A percentile compares a stretch with the other conserved stretches of the same genome.
Conservation (phyloP, 192 early-diverging fungal species). For the Phlyctochytrium planicorne region DNA sequence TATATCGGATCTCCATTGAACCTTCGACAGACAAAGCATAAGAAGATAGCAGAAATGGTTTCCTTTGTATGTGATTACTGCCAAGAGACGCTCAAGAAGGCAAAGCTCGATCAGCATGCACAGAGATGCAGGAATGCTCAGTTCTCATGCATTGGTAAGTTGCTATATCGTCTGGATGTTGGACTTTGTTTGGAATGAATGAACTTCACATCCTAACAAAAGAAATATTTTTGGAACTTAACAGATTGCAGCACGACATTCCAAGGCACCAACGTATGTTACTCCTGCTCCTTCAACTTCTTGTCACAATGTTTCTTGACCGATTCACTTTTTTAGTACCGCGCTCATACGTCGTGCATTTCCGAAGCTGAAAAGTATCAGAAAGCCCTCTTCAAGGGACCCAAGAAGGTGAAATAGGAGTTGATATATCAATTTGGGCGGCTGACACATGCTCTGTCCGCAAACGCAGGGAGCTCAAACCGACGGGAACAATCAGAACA, state of each 20-base stretch:
- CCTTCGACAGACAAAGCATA: too few relatives aligned
- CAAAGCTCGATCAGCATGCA: slow-evolving; percentile 82
- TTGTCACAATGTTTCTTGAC: neutral
- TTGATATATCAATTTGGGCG: neutral
- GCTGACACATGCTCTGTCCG: neutral
- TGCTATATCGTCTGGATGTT: too few relatives aligned
- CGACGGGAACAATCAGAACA: neutral
- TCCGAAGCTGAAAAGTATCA: slow-evolving; percentile 94
- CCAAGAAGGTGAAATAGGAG: slow-evolving; percentile 63
- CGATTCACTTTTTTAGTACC: slow-evolving; percentile 47
- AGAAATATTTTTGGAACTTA: neutral
- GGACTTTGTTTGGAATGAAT: too few relatives aligned
- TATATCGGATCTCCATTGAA: too few relatives aligned
- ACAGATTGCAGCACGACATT: slow-evolving; percentile 11
- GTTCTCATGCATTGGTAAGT: slow-evolving; percentile 76
- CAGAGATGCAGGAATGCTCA: slow-evolving; percentile 79
- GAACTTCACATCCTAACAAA: too few relatives aligned
- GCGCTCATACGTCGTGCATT: slow-evolving; percentile 85
- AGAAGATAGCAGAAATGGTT: too few relatives aligned
- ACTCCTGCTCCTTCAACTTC: too few relatives aligned
- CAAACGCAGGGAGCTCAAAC: neutral
- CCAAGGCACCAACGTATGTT: neutral
- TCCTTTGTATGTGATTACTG: slow-evolving; percentile 28
- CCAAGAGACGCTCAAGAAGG: slow-evolving; percentile 89
- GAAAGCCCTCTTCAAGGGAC: slow-evolving; percentile 73